Evolutionary conservation across 805 yeast genomes (phyloP).

Genomic region (Cyberlindnera mycetangii): DNA sequence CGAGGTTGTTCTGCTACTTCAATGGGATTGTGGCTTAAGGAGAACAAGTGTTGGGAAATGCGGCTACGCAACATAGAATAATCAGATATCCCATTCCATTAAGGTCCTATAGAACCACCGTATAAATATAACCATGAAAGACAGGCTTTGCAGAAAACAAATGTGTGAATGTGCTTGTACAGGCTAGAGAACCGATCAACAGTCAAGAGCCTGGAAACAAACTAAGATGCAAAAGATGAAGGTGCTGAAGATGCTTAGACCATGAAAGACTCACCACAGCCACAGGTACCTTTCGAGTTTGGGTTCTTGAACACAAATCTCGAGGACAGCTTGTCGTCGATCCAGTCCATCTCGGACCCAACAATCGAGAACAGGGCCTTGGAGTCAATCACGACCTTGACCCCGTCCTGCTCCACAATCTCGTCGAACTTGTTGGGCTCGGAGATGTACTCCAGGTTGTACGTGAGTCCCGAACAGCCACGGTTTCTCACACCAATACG

Average conservation of each 20-base stretch:
- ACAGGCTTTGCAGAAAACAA: not conserved
- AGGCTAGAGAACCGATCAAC: not conserved
- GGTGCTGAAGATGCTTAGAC: constrained; percentile 41
- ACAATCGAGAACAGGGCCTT: constrained; percentile 94
- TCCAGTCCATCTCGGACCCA: constrained; percentile 98
- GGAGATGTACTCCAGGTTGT: constrained; percentile 85
- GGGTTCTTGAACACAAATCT: constrained; percentile 94
- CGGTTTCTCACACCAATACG: constrained; percentile 93
- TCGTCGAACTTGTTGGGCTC: constrained; percentile 96
- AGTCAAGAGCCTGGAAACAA: too few species aligned
- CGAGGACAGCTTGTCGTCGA: constrained; percentile 85
- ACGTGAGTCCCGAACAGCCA: constrained; percentile 95
- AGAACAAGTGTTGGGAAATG: too few species aligned
- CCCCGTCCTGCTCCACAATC: constrained; percentile 88
- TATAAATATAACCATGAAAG: not conserved
- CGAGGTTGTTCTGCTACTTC: too few species aligned
- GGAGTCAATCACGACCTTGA: constrained; percentile 88
- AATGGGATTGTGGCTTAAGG: too few species aligned
- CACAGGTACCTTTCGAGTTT: constrained; percentile 96
- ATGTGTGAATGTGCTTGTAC: not conserved
- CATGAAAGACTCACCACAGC: constrained; percentile 99
- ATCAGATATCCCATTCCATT: not conserved
- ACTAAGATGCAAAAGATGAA: not conserved
- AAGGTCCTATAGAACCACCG: not conserved
- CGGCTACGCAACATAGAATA: too few species aligned